Evolutionary conservation across 1,139 yeast genomes (phyloP).

Genomic region (Kurtzmaniella quercitrusa): DNA sequence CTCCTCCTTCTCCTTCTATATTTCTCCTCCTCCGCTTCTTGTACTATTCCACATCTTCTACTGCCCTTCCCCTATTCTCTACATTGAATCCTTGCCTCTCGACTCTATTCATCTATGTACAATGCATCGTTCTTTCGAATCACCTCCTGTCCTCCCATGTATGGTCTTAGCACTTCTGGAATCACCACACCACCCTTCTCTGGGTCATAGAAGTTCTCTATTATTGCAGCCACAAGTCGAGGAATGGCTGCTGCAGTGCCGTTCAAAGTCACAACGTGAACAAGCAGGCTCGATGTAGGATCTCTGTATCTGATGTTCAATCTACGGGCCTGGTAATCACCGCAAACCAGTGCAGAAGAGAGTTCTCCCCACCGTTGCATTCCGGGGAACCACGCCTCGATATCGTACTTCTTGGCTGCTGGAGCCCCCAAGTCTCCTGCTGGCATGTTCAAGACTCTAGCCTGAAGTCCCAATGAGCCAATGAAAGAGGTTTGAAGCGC

Average conservation of each 20-base stretch:
- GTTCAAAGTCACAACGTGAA: slow-evolving; percentile 77
- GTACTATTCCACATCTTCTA: too few relatives aligned
- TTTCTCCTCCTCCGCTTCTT: too few relatives aligned
- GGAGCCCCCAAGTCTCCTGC: slow-evolving; percentile 90
- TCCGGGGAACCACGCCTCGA: slow-evolving; percentile 99
- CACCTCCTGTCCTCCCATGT: slow-evolving; percentile 55
- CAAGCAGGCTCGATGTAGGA: slow-evolving; percentile 23
- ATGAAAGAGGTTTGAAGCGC: slow-evolving; percentile 64
- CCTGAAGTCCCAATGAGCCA: slow-evolving; percentile 65
- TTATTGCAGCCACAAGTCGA: slow-evolving; percentile 77
- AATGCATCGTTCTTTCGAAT: slow-evolving; percentile 18
- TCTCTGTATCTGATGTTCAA: slow-evolving; percentile 57
- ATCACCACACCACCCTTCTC: slow-evolving; percentile 49
- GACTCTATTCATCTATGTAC: not conserved
- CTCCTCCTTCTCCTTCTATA: too few relatives aligned
- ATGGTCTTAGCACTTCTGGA: slow-evolving; percentile 66
- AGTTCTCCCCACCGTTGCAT: slow-evolving; percentile 91
- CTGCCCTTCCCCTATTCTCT: too few relatives aligned
- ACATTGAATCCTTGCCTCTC: too few relatives aligned
- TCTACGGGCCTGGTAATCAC: slow-evolving; percentile 87
- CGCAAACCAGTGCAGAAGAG: slow-evolving; percentile 87
- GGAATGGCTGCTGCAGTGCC: slow-evolving; percentile 98
- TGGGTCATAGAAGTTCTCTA: slow-evolving; percentile 79
- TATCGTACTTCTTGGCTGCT: slow-evolving; percentile 86
- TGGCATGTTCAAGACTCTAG: slow-evolving; percentile 86